Conservation (phyloP, 306 rosid species). For the Styphnolobium japonicum region DNA sequence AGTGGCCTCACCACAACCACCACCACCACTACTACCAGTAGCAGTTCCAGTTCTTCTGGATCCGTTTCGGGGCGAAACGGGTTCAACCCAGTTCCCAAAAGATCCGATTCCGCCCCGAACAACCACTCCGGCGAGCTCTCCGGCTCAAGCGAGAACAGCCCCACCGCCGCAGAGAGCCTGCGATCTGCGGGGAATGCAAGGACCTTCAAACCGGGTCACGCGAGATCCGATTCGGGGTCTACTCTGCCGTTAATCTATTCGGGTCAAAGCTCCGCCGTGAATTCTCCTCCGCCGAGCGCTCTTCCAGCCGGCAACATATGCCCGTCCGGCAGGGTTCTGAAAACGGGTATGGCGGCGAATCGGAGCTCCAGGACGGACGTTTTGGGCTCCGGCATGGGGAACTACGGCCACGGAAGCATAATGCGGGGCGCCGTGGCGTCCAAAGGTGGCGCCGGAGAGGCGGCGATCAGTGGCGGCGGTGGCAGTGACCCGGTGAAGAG, state of each 20-base stretch:
- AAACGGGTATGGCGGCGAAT: slow-evolving; percentile 52
- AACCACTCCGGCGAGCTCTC: slow-evolving; percentile 91
- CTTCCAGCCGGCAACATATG: slow-evolving; percentile 93
- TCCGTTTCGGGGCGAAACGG: slow-evolving; percentile 73
- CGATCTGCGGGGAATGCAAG: slow-evolving; percentile 46
- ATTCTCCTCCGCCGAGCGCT: slow-evolving; percentile 60
- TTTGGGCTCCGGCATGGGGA: slow-evolving; percentile 74
- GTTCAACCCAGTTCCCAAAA: slow-evolving; percentile 34
- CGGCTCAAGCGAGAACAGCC: slow-evolving; percentile 81
- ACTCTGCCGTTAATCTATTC: slow-evolving; percentile 49
- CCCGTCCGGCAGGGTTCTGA: slow-evolving; percentile 77
- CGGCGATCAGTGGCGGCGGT: not conserved
- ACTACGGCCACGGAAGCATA: slow-evolving; percentile 94
- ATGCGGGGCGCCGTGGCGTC: slow-evolving; percentile 64
- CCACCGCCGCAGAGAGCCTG: slow-evolving; percentile 53
- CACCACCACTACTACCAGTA: slow-evolving; percentile 59
- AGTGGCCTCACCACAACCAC: no score
- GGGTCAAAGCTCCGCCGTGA: slow-evolving; percentile 62
- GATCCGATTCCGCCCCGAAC: slow-evolving; percentile 56
- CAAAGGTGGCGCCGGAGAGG: slow-evolving; percentile 35
- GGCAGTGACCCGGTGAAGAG: slow-evolving; percentile 44
- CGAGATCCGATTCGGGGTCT: slow-evolving; percentile 69
- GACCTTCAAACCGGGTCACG: slow-evolving; percentile 47
- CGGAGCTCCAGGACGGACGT: slow-evolving; percentile 63
- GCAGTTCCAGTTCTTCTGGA: slow-evolving; percentile 92